These are phyloP conservation scores for Mucor lusitanicus DNA, from an alignment of 371 early-diverging fungal genomes.

Conservation along the genomic window DNA sequence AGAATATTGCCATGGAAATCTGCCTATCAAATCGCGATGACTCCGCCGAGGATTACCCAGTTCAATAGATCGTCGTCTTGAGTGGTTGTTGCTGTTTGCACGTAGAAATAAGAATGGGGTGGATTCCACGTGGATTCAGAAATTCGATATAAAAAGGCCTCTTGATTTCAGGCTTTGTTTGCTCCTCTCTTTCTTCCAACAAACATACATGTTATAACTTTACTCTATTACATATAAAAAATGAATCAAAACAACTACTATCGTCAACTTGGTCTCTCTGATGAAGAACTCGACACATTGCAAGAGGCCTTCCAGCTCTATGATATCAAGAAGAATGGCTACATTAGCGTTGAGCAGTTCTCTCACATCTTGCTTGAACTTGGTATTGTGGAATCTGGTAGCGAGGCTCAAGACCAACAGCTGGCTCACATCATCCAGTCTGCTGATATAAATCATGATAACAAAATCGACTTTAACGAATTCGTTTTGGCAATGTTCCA, in stretches of 20 bases:
- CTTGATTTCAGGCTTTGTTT: not conserved
- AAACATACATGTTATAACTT: not conserved
- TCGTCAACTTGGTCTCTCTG: constrained; percentile 9
- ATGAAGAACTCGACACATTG: constrained; percentile 20
- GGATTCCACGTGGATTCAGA: not conserved
- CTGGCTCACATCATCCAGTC: constrained; percentile 59
- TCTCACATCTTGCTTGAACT: constrained; percentile 70
- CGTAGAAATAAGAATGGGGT: not conserved
- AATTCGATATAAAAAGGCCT: not conserved
- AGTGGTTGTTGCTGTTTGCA: not conserved
- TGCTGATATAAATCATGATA: constrained; percentile 48
- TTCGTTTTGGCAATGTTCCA: constrained; percentile 67
- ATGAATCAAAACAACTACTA: constrained; percentile 8
- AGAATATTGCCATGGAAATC: constrained; percentile 5
- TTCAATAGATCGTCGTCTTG: not conserved
- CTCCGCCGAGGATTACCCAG: not conserved
- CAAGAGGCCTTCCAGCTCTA: constrained; percentile 49
- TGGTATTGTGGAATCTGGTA: constrained; percentile 58
- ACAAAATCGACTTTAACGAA: constrained; percentile 65
- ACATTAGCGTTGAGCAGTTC: constrained; percentile 61
- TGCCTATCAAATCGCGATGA: not conserved
- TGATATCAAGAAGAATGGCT: constrained; percentile 59
- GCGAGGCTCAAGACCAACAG: constrained; percentile 27
- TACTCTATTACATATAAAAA: not conserved
- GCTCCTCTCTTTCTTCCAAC: not conserved